Evolutionary conservation across 2,329 filamentous ascomycete species (phyloP), one percentile per base, ranked within the genome.

Genomic region (Paracorniculantispora psalliotae): DNA sequence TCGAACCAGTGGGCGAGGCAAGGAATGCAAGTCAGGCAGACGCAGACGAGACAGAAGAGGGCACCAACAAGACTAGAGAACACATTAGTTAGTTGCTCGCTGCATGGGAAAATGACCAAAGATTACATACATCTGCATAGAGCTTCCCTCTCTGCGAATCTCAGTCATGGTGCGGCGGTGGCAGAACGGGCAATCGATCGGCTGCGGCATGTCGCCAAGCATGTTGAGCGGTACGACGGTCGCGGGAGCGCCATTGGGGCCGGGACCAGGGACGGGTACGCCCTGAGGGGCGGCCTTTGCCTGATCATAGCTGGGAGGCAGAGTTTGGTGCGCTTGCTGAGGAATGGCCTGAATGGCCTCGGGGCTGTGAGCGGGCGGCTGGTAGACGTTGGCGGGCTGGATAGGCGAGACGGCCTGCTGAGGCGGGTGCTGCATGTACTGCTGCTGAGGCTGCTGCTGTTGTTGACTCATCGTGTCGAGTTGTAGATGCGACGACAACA

Each of bases 1-100:
- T 72, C 69, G 55, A 68, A 72, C 71, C 70, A 72, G 35, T 65
- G 62, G 3, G 67, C 68, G 15, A 69, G 54, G 59, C 70, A 72
- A 7, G 70, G 70, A 15, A 73, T 55, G 56, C 68, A 71, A 10
- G 70, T 61, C 6, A 71, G 63, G 53, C 67, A 72, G 59, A 71
- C 59, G 62, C 69, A 72, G 51, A 72, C 41, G 19, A 72, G 59
- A 53, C 69, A 71, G 63, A 69, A 67, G 21, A 71, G 39, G 35
- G 64, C 63, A 23, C 69, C 68, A 17, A 65, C 63, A 30, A 72
- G 23, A 9, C 70, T 71, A 39, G 10, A 12, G 23, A 28, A 26
- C 5, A 39, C 46, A 21, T 55, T 53, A 28, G 53, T 58, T 41
- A 44, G 54, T n/a, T n/a, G n/a, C n/a, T n/a, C n/a, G n/a, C n/a